These are phyloP conservation scores for Phytophthora boehmeriae DNA, from an alignment of 352 stramenopile genomes.

Conservation along the genomic window DNA sequence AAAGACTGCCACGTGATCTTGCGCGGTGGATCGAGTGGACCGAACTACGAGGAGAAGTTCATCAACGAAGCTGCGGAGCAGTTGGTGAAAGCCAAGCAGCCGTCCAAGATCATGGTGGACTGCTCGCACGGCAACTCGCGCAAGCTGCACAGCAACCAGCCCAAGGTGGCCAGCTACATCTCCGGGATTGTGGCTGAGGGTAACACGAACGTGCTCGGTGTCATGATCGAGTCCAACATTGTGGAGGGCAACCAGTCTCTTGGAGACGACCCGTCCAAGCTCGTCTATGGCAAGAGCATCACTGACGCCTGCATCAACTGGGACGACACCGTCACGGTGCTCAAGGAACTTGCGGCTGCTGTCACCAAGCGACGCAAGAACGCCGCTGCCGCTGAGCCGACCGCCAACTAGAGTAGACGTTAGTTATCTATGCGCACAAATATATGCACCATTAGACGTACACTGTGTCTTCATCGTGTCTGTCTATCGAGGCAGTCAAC, in stretches of 20 bases:
- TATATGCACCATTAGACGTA: conserved; percentile 16
- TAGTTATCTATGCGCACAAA: conserved; percentile 25
- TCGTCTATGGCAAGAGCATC: conserved; percentile 88
- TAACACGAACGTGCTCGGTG: conserved; percentile 69
- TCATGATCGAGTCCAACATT: conserved; percentile 92
- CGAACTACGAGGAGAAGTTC: conserved; percentile 84
- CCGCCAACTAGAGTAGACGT: conserved; percentile 21
- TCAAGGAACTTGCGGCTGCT: conserved; percentile 63
- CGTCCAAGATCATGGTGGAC: conserved; percentile 86
- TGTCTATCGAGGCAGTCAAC: too few relatives aligned
- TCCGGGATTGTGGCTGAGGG: conserved; percentile 65
- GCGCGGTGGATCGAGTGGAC: conserved; percentile 68
- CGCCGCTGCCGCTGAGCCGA: conserved; percentile 17
- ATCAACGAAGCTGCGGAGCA: conserved; percentile 66
- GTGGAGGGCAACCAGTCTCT: conserved; percentile 87
- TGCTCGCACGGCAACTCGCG: conserved; percentile 90
- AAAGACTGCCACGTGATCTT: conserved; percentile 87
- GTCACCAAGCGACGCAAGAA: conserved; percentile 55
- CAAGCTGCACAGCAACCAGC: conserved; percentile 85
- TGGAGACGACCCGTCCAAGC: conserved; percentile 62
- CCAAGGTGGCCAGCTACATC: conserved; percentile 77
- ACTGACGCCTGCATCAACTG: conserved; percentile 88
- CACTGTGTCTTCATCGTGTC: too few relatives aligned
- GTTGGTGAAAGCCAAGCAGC: conserved; percentile 71
- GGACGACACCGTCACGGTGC: conserved; percentile 72